Evolutionary conservation across 1,284 basidiomycete species (phyloP), one percentile per base, ranked within the genome.

Genomic region (Tylopilus orsonianus): DNA sequence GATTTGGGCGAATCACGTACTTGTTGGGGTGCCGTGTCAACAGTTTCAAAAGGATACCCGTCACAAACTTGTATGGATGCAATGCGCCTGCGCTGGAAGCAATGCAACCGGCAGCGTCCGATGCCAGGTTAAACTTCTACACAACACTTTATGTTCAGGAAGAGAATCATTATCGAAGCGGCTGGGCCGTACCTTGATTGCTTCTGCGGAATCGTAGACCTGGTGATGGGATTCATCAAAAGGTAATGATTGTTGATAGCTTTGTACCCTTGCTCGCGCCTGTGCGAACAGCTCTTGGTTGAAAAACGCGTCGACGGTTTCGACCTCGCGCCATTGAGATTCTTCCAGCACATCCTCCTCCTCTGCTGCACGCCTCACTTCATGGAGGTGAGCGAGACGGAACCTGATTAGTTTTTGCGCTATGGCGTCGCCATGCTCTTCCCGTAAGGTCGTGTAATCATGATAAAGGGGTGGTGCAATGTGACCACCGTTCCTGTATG

Each of bases 31-130:
- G 59, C 24, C 68, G 66, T 9, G 55, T 41, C 8, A 73, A 56
- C 6, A 77, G 56, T 14, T 65, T 71, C n/a, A 66, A 58, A 4
- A 76, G 65, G 22, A 77, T 57, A 0, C 69, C 62, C 0, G 75
- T 77, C 16, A 78, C 74, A 41, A 74, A 69, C 20, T 68, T 70
- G 55, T 77, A 77, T 2, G 75, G 74, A 52, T 78, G 74, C 7
- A 72, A 62, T 2, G 75, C 74, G 9, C 75, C 75, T 13, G 71
- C 76, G 1, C 61, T 49, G 10, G 65, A 67, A 8, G 58, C 56
- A 19, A 78, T 70, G 29, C 72, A 74, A 2, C 75, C 76, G 0
- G 62, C 61, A 7, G 59, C 58, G 20, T 68, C 56, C 10, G 62
- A 46, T 14, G 75, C 65, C 12, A 78, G 52, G 8, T 55, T 52